A percentile compares a stretch with the other conserved stretches of the same genome.
phyloP scores from a whole-genome alignment of 164 flowering plant genomes.

The Vitis riparia region DNA sequence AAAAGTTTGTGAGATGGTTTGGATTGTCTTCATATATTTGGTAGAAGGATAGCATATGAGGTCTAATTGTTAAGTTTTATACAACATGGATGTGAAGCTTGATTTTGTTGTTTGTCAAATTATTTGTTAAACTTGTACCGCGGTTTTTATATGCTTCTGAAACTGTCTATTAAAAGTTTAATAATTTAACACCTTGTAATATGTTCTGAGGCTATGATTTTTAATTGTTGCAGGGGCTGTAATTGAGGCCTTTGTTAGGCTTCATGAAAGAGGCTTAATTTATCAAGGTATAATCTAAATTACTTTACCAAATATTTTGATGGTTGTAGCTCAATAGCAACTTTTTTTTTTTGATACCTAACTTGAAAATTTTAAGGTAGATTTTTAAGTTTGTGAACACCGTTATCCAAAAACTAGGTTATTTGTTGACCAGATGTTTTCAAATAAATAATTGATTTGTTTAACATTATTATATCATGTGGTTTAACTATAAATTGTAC shows the following conservation, averaged over 20 bases:
- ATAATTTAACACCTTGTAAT: background rate
- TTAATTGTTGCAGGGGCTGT: constrained; percentile 76
- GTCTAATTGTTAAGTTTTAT: background rate
- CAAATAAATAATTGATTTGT: no score
- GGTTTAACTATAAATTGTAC: no score
- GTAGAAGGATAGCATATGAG: background rate
- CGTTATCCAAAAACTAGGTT: no score
- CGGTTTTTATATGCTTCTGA: background rate
- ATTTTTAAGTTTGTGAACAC: no score
- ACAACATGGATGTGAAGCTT: no score
- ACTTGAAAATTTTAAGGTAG: no score
- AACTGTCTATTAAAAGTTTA: no score
- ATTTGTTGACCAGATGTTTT: no score
- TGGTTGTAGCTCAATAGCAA: background rate
- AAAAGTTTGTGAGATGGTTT: background rate
- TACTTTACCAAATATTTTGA: background rate
- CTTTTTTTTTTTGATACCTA: background rate
- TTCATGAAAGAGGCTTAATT: constrained; percentile 91
- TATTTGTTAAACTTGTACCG: background rate
- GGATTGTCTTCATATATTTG: background rate
- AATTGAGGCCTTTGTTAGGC: constrained; percentile 82
- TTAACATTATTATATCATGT: no score
- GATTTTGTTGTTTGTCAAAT: background rate
- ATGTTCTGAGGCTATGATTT: constrained; percentile 21
- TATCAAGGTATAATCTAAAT: constrained; percentile 72